These are phyloP conservation scores for Thermoascus crustaceus DNA, from an alignment of 2,329 filamentous ascomycete species.

Conservation along the genomic window DNA sequence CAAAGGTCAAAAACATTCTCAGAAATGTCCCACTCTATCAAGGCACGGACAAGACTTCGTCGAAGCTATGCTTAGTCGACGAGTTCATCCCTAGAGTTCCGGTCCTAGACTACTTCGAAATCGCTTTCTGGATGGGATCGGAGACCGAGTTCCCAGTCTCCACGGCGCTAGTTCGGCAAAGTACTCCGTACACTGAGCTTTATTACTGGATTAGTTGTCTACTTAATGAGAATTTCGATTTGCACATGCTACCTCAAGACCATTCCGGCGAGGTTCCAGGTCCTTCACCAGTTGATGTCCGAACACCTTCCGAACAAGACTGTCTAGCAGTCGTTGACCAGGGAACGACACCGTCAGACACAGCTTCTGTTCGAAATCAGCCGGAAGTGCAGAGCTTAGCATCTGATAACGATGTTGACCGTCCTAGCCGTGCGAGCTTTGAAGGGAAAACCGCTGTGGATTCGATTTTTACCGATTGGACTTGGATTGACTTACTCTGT, in stretches of 20 bases:
- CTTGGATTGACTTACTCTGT: not conserved
- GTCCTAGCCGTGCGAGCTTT: not conserved
- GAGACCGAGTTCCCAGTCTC: not conserved
- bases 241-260: not conserved
- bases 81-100: not conserved
- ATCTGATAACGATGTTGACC: not conserved
- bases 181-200: not conserved
- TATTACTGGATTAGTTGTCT: slow-evolving; percentile 2
- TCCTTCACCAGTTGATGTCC: not conserved
- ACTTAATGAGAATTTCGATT: slow-evolving; percentile 4
- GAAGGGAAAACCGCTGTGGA: not conserved
- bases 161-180: not conserved
- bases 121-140: slow-evolving; percentile 3
- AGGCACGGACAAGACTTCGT: not conserved
- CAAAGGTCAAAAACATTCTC: slow-evolving; percentile 7
- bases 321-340: not conserved
- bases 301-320: not conserved
- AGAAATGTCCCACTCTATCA: not conserved
- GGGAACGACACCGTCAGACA: not conserved
- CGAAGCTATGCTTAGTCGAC: not conserved
- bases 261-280: not conserved
- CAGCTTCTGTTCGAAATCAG: not conserved
- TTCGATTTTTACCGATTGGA: not conserved
- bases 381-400: not conserved
- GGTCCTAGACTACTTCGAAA: slow-evolving; percentile 3